These are phyloP conservation scores for Kurtzmaniella quercitrusa DNA, from an alignment of 1,139 yeast genomes.

Conservation along the genomic window DNA sequence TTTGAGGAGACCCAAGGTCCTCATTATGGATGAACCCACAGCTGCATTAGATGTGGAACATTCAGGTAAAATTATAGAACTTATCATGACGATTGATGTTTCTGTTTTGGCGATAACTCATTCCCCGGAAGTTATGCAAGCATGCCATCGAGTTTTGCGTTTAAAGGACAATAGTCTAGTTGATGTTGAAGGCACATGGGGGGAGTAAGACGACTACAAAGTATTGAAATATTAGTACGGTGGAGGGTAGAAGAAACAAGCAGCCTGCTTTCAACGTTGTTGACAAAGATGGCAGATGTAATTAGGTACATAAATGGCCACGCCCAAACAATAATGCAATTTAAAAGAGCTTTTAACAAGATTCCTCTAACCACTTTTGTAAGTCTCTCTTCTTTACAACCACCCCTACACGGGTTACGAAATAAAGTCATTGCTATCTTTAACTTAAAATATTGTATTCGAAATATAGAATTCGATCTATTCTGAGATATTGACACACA, in stretches of 20 bases:
- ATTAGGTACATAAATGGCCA: too few relatives aligned
- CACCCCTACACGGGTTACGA: too few relatives aligned
- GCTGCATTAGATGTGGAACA: constrained; percentile 68
- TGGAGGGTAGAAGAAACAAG: too few relatives aligned
- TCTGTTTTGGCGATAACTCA: constrained; percentile 51
- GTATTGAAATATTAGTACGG: too few relatives aligned
- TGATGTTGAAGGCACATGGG: constrained; percentile 16
- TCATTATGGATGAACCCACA: constrained; percentile 77
- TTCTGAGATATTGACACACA: constrained; percentile 47
- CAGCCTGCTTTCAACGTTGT: too few relatives aligned
- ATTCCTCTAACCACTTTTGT: too few relatives aligned
- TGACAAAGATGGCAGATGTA: too few relatives aligned
- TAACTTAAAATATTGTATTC: background rate
- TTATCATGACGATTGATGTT: constrained; percentile 35
- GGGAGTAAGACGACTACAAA: too few relatives aligned
- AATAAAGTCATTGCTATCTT: background rate
- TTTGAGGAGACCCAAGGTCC: constrained; percentile 54
- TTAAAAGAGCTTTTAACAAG: too few relatives aligned
- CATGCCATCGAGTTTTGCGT: constrained; percentile 39
- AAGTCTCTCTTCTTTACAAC: too few relatives aligned
- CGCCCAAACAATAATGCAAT: too few relatives aligned
- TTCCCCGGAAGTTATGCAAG: constrained; percentile 49
- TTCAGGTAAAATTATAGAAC: constrained; percentile 31
- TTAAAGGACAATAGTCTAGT: constrained; percentile 41
- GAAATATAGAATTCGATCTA: background rate